Percentiles rank a stretch among this genome's conserved stretches.
Conservation (phyloP, 2,329 filamentous ascomycete genomes). For the Sporothrix globosa region DNA sequence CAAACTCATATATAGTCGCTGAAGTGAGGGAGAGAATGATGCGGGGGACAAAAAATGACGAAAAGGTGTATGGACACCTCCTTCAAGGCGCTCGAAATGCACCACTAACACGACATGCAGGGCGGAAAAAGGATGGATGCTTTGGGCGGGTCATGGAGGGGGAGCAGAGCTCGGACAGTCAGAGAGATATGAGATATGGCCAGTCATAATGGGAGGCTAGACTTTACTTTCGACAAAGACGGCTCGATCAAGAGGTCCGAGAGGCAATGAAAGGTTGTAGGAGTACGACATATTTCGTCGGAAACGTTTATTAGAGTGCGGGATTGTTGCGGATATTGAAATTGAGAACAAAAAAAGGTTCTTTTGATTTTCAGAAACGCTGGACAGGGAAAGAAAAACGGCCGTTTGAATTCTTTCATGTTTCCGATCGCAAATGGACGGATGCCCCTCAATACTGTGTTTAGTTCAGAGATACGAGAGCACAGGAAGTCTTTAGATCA, state of each 20-base stretch:
- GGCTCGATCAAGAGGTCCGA: not conserved
- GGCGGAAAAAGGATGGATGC: not conserved
- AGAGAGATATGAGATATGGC: not conserved
- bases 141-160: not conserved
- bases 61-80: constrained; percentile 28
- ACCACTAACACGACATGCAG: constrained; percentile 5
- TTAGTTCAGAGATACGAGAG: too few relatives aligned
- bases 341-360: not conserved
- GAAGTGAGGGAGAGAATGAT: not conserved
- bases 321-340: not conserved
- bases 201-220: not conserved
- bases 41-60: not conserved
- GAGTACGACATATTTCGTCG: not conserved
- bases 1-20: constrained; percentile 19
- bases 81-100: not conserved
- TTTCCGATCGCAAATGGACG: too few relatives aligned
- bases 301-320: not conserved
- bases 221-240: not conserved
- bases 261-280: not conserved
- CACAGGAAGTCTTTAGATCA: too few relatives aligned
- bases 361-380: too few relatives aligned
- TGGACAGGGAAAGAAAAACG: too few relatives aligned
- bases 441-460: too few relatives aligned
- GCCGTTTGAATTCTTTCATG: too few relatives aligned
- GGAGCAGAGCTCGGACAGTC: not conserved